Evolutionary conservation across 1,284 basidiomycete species (phyloP).

Genomic region (Ustilago xerochloae): DNA sequence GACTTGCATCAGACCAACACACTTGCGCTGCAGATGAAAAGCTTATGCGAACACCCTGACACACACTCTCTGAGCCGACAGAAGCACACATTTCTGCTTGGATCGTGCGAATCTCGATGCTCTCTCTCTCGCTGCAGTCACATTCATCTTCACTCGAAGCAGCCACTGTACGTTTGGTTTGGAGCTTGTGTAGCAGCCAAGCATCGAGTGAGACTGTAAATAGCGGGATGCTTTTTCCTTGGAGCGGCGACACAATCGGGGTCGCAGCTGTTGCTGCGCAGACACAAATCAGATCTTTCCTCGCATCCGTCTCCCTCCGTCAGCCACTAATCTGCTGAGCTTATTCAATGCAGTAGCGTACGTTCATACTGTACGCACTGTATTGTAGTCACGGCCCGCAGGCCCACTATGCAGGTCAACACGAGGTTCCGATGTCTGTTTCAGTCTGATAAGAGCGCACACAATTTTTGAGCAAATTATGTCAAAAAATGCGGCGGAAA

Average conservation of each 20-base stretch:
- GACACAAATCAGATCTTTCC: background rate
- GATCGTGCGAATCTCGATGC: too few relatives aligned
- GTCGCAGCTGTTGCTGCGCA: conserved; percentile 7
- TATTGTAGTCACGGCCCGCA: too few relatives aligned
- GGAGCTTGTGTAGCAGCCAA: too few relatives aligned
- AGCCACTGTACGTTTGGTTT: too few relatives aligned
- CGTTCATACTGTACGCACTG: too few relatives aligned
- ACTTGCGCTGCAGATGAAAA: too few relatives aligned
- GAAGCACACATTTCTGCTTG: too few relatives aligned
- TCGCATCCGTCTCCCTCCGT: background rate
- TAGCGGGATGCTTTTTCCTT: background rate
- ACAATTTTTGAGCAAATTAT: background rate
- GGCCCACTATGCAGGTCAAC: too few relatives aligned
- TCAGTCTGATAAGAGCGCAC: conserved; percentile 1
- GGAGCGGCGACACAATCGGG: conserved; percentile 21
- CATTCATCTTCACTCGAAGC: background rate
- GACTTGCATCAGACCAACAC: background rate
- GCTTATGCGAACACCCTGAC: too few relatives aligned
- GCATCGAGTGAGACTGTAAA: background rate
- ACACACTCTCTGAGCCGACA: too few relatives aligned
- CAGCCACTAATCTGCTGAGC: too few relatives aligned
- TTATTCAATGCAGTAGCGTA: too few relatives aligned
- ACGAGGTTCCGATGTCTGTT: conserved; percentile 28
- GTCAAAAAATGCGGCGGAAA: background rate
- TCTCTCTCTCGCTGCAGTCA: background rate